Percentiles rank a stretch among this genome's conserved stretches.
These are phyloP conservation scores for Fragilaria crotonensis DNA, from an alignment of 108 stramenopile species.

Conservation along the genomic window DNA sequence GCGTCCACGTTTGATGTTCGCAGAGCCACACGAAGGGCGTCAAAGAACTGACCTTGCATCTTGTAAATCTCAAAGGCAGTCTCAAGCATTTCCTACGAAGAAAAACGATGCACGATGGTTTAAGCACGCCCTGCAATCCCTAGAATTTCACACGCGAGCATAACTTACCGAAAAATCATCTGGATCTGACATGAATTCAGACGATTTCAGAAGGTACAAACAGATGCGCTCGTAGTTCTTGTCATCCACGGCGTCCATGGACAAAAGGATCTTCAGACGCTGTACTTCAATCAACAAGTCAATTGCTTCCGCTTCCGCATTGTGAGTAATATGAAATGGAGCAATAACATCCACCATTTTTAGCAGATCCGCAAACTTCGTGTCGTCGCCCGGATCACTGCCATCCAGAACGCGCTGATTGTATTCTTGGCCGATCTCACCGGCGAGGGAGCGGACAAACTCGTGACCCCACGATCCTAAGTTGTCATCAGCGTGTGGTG, in stretches of 20 bases:
- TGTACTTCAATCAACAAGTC: conserved; percentile 98
- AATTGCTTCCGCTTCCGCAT: conserved; percentile 98
- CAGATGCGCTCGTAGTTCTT: conserved; percentile 92
- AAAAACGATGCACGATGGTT: conserved; percentile 3
- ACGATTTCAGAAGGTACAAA: conserved; percentile 95
- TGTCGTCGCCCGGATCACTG: conserved; percentile 65
- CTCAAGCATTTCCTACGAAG: conserved; percentile 73
- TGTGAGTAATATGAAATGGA: conserved; percentile 95
- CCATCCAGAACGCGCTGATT: conserved; percentile 71
- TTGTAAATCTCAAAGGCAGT: conserved; percentile 86
- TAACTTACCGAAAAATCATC: conserved; percentile 80
- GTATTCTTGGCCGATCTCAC: conserved; percentile 97
- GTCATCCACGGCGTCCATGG: conserved; percentile 81
- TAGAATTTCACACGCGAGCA: conserved; percentile 63
- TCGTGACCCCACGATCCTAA: conserved; percentile 98
- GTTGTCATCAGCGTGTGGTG: conserved; percentile 61
- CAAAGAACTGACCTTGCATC: conserved; percentile 76
- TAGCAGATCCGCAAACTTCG: conserved; percentile 69
- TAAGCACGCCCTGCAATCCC: no score
- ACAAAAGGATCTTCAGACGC: conserved; percentile 69
- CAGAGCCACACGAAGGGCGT: conserved; percentile 92
- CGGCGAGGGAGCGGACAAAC: conserved; percentile 92
- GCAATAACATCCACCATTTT: conserved; percentile 95
- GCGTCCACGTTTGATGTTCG: conserved; percentile 65
- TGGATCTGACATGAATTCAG: conserved; percentile 90